A percentile compares a stretch with the other conserved stretches of the same genome.
phyloP scores from a whole-genome alignment of 179 eudicot species.

The Patellifolia procumbens region DNA sequence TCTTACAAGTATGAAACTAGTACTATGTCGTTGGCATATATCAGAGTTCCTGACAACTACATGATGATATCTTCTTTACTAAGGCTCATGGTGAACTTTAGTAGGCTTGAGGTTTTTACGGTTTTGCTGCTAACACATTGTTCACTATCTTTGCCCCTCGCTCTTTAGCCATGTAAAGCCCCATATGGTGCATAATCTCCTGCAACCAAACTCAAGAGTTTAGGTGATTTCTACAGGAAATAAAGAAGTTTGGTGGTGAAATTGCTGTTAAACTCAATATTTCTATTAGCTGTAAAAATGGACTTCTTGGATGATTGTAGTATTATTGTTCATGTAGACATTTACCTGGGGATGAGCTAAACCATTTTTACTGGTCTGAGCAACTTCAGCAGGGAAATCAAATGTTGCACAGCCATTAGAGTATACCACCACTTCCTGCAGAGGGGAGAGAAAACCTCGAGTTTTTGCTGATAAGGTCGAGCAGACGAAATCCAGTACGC shows the following conservation, averaged over 20 bases:
- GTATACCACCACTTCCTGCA: constrained; percentile 75
- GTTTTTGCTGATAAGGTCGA: constrained; percentile 90
- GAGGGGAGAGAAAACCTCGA: constrained; percentile 65
- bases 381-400: constrained; percentile 72
- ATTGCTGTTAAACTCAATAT: not conserved
- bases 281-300: not conserved
- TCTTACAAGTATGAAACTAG: not conserved
- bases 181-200: not conserved
- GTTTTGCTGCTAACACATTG: constrained; percentile 30
- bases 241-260: no score
- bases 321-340: no score
- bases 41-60: no score
- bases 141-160: constrained; percentile 69
- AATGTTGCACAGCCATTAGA: constrained; percentile 85
- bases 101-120: not conserved
- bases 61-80: no score
- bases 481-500: constrained; percentile 84
- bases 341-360: constrained; percentile 86
- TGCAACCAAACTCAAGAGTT: not conserved
- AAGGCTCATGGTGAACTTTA: no score
- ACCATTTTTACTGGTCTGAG: constrained; percentile 54
- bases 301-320: not conserved
- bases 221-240: not conserved
- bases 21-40: not conserved
- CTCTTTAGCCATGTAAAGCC: not conserved